Base-by-base conservation (phyloP, 2,329 filamentous ascomycete genomes). In the Zymoseptoria brevis region DNA sequence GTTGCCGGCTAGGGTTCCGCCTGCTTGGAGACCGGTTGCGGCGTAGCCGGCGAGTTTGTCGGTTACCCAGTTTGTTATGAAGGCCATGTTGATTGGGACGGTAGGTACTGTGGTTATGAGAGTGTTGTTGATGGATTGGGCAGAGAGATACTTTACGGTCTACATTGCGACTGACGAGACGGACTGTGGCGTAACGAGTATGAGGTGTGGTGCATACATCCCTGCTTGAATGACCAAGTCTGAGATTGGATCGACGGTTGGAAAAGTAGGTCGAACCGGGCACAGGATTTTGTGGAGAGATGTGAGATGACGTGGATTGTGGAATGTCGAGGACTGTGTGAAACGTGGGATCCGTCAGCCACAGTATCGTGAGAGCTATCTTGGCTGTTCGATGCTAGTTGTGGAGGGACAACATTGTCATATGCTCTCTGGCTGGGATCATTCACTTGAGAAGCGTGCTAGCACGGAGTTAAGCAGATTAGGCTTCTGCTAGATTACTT, bases 1-100 rank as follows among this genome's bases (percentile, higher is more conserved):
- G 57, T 73, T 73, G 29, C 73, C 73, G 6, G 73, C 73, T 35
- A 74, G 55, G n/a, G 64, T 72, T 35, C 72, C 73, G 22, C 70
- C 72, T 13, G 71, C 71, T 58, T 73, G 69, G 22, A 75, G 67
- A 54, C 69, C 72, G 3, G 68, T 71, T 48, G 64, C 64, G 24
- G 72, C 62, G 61, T 69, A 69, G 59, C 65, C 66, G 50, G 66
- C 64, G 50, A 71, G 69, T 55, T 66, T 70, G 59, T 72, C 68
- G 41, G 64, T 57, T n/a, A 68, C 67, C 66, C 69, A 68, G 56
- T 71, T 65, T 53, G 68, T 67, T 13, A 70, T 67, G 57, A 66
- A 68, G 16, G 64, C 51, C 63, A 68, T 64, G 55, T 56, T 64
- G 41, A 26, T 56, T 6, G 51, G 24, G 35, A 7, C 2, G 35